phyloP scores from a whole-genome alignment of 257 asterid genomes.

The Fraxinus anomala region DNA sequence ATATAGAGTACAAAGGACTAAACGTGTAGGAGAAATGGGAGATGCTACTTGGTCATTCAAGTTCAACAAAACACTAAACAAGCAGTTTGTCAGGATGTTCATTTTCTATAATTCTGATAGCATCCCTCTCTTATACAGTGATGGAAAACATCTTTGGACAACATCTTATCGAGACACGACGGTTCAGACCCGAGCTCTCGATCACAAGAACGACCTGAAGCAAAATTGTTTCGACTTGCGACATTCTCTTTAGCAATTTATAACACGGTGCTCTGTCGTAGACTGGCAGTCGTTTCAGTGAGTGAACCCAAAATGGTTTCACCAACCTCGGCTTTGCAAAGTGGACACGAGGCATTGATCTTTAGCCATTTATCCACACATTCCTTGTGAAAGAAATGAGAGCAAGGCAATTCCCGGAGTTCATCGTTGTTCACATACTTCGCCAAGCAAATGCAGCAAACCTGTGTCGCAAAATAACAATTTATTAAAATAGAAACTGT shows the following conservation, averaged over 20 bases:
- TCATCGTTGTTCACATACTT: constrained; percentile 86
- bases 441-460: constrained; percentile 91
- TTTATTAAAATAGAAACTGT: background rate
- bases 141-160: background rate
- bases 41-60: background rate
- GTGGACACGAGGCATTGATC: constrained; percentile 87
- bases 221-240: background rate
- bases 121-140: background rate
- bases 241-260: background rate
- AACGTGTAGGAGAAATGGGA: background rate
- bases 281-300: constrained; percentile 59
- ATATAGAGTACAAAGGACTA: no score
- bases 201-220: background rate
- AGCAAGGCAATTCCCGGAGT: constrained; percentile 81
- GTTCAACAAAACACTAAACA: background rate
- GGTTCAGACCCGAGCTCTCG: background rate
- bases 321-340: constrained; percentile 94
- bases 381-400: constrained; percentile 92
- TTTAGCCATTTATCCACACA: constrained; percentile 96
- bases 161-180: background rate
- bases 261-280: constrained; percentile 34
- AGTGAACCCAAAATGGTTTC: constrained; percentile 64
- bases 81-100: background rate
- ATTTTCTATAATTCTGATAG: background rate
- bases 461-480: constrained; percentile 46